These are phyloP conservation scores for Oryza glumipatula DNA, from an alignment of 176 grass and related monocot species.

Conservation along the genomic window DNA sequence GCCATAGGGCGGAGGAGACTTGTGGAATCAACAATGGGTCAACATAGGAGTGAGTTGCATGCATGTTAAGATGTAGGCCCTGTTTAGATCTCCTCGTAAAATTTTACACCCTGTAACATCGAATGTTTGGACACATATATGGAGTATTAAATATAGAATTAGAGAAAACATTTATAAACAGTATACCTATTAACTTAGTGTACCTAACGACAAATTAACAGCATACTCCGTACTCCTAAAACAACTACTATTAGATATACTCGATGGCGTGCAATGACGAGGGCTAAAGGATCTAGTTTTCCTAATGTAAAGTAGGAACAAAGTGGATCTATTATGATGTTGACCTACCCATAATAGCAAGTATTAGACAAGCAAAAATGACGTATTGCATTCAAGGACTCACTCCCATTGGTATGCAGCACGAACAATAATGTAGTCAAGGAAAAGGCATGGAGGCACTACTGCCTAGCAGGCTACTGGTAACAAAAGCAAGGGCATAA, in stretches of 20 bases:
- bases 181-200: not conserved
- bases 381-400: slow-evolving; percentile 11
- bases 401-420: slow-evolving; percentile 20
- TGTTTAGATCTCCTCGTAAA: too few relatives aligned
- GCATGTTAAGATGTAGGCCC: not conserved
- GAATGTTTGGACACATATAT: too few relatives aligned
- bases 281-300: slow-evolving; percentile 2
- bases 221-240: not conserved
- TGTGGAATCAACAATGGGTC: too few relatives aligned
- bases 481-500: slow-evolving; percentile 27
- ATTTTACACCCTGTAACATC: too few relatives aligned
- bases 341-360: slow-evolving; percentile 49
- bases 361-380: slow-evolving; percentile 31
- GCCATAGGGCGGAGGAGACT: not conserved
- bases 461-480: not conserved
- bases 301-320: not conserved
- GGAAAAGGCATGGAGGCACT: slow-evolving; percentile 31
- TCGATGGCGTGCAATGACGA: not conserved
- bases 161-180: not conserved
- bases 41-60: not conserved
- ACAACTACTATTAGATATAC: not conserved
- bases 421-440: slow-evolving; percentile 21
- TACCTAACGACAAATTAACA: not conserved
- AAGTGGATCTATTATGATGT: slow-evolving; percentile 27
- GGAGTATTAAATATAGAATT: too few relatives aligned